Conservation (phyloP, 768 basidiomycete species). For the Pleurotus tuoliensis region DNA sequence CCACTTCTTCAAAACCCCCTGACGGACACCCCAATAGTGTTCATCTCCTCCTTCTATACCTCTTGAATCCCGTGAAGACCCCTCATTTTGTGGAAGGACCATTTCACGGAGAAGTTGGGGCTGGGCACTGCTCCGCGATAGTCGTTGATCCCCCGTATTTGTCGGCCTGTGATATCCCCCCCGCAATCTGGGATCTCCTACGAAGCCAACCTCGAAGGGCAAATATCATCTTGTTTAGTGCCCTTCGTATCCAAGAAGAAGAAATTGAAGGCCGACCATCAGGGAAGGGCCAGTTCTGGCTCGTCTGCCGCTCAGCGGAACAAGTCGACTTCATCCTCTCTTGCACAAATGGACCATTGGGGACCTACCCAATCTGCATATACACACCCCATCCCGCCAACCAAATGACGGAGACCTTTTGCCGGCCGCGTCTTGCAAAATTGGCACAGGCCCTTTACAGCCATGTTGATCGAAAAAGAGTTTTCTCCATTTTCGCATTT, state of each 20-base stretch:
- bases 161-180: slow-evolving; percentile 27
- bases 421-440: slow-evolving; percentile 25
- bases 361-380: slow-evolving; percentile 50
- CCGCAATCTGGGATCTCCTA: slow-evolving; percentile 25
- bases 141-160: slow-evolving; percentile 11
- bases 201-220: slow-evolving; percentile 21
- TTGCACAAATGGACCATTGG: slow-evolving; percentile 39
- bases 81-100: too few relatives aligned
- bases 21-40: too few relatives aligned
- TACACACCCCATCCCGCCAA: slow-evolving; percentile 31
- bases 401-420: slow-evolving; percentile 20
- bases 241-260: slow-evolving; percentile 11
- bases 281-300: slow-evolving; percentile 15
- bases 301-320: slow-evolving; percentile 32
- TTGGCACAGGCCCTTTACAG: slow-evolving; percentile 29
- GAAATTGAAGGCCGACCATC: neutral
- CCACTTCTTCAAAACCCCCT: too few relatives aligned
- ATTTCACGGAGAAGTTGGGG: too few relatives aligned
- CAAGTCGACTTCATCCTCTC: slow-evolving; percentile 39
- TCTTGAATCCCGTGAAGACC: too few relatives aligned
- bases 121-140: neutral
- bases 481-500: slow-evolving; percentile 49
- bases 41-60: too few relatives aligned
- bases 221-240: slow-evolving; percentile 20
- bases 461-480: slow-evolving; percentile 27